Conservation (phyloP, 2,329 filamentous ascomycete species). For the Aaosphaeria arxii region DNA sequence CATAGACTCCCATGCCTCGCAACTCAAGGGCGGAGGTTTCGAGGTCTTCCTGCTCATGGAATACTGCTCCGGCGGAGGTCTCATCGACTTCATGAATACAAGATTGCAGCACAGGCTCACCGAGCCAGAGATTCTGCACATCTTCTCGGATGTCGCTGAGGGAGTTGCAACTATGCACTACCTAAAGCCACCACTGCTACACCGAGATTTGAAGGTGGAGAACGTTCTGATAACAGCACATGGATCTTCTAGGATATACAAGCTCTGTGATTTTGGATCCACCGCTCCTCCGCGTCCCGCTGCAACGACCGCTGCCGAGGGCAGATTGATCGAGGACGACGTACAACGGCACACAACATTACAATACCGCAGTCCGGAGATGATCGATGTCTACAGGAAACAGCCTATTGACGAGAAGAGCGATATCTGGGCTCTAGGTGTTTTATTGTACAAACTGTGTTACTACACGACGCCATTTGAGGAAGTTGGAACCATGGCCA, state of each 20-base stretch:
- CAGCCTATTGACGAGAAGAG: slow-evolving; percentile 98
- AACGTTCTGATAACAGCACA: slow-evolving; percentile 84
- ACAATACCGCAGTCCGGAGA: slow-evolving; percentile 96
- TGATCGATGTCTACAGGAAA: slow-evolving; percentile 97
- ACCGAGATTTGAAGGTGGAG: slow-evolving; percentile 95
- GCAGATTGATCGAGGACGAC: slow-evolving; percentile 90
- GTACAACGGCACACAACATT: slow-evolving; percentile 95
- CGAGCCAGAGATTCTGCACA: slow-evolving; percentile 94
- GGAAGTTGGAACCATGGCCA: slow-evolving; percentile 95
- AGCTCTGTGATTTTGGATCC: slow-evolving; percentile 97
- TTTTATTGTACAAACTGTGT: slow-evolving; percentile 94
- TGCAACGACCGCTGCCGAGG: slow-evolving; percentile 82
- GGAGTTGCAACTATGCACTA: slow-evolving; percentile 99
- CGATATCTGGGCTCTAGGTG: slow-evolving; percentile 95
- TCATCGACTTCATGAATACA: slow-evolving; percentile 99
- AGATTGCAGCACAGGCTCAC: slow-evolving; percentile 92
- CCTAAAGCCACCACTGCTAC: slow-evolving; percentile 85
- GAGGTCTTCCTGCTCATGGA: slow-evolving; percentile 99
- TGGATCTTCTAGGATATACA: slow-evolving; percentile 72
- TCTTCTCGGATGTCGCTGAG: slow-evolving; percentile 93
- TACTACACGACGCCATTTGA: slow-evolving; percentile 99
- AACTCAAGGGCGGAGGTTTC: slow-evolving; percentile 87
- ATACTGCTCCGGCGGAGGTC: slow-evolving; percentile 86
- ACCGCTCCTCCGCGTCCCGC: slow-evolving; percentile 80
- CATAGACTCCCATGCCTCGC: slow-evolving; percentile 96